Conservation (phyloP, 768 basidiomycete genomes). For the Cystobasidium ongulense region DNA sequence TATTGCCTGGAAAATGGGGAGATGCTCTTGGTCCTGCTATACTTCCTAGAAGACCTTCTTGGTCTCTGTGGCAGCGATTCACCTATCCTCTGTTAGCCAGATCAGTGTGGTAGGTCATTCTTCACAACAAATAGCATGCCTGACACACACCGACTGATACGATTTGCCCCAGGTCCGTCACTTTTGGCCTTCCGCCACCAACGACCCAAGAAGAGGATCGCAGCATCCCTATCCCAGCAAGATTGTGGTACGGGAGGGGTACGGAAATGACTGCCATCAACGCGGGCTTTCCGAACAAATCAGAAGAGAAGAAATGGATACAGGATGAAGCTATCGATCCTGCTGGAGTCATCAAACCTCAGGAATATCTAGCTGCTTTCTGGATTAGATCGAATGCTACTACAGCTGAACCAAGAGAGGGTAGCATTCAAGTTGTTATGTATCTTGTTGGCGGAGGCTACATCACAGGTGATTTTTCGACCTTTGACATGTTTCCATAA, state of each 20-base stretch:
- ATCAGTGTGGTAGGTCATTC: constrained; percentile 33
- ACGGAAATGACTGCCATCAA: not conserved
- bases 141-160: not conserved
- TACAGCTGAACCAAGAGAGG: not conserved
- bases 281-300: constrained; percentile 9
- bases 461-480: constrained; percentile 1
- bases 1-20: not conserved
- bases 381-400: constrained; percentile 29
- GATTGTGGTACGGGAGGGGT: constrained; percentile 3
- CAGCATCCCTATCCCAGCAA: not conserved
- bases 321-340: constrained; percentile 27
- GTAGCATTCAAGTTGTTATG: constrained; percentile 6
- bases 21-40: not conserved
- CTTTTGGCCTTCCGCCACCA: constrained; percentile 10
- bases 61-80: constrained; percentile 30
- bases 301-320: constrained; percentile 25
- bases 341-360: not conserved
- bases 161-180: constrained; percentile 18
- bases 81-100: constrained; percentile 35
- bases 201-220: not conserved
- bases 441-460: constrained; percentile 39
- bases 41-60: constrained; percentile 13
- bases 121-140: constrained; percentile 1
- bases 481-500: not conserved
- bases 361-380: constrained; percentile 31